These are phyloP conservation scores for Astrothelium macrocarpum DNA, from an alignment of 495 filamentous ascomycete species.

Conservation along the genomic window DNA sequence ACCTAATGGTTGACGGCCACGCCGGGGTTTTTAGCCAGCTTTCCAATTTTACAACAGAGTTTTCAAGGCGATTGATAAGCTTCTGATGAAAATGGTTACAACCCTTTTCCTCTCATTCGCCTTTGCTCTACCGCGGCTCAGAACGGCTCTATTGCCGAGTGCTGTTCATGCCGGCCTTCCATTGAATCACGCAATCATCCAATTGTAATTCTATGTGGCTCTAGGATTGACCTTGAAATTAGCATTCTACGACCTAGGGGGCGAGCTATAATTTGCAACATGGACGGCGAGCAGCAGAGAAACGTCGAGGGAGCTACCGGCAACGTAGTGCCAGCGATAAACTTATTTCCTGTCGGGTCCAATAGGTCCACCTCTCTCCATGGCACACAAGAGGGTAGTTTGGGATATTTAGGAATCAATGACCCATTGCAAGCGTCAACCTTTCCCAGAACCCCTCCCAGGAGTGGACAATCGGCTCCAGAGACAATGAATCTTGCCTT, in stretches of 20 bases:
- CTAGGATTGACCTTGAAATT: background rate
- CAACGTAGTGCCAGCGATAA: background rate
- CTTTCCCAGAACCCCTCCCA: background rate
- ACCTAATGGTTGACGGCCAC: no score
- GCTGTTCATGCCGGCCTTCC: background rate
- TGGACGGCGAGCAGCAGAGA: background rate
- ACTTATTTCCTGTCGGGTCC: background rate
- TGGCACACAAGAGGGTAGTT: background rate
- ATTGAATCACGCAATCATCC: background rate
- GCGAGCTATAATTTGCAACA: background rate
- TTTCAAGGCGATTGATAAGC: background rate
- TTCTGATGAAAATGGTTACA: background rate
- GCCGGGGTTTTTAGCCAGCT: background rate
- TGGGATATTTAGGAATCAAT: background rate
- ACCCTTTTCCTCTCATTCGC: background rate
- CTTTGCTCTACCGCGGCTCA: background rate
- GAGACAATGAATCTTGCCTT: slow-evolving; percentile 19
- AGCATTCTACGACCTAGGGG: background rate
- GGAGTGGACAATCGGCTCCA: background rate
- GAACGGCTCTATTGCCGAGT: background rate
- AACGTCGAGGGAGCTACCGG: background rate
- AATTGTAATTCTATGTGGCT: background rate
- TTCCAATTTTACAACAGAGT: background rate
- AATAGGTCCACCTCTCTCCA: background rate
- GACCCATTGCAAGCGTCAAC: background rate